A percentile compares a stretch with the other conserved stretches of the same genome.
Conservation (phyloP, 345 rosid genomes). For the Arabidopsis suecica region DNA sequence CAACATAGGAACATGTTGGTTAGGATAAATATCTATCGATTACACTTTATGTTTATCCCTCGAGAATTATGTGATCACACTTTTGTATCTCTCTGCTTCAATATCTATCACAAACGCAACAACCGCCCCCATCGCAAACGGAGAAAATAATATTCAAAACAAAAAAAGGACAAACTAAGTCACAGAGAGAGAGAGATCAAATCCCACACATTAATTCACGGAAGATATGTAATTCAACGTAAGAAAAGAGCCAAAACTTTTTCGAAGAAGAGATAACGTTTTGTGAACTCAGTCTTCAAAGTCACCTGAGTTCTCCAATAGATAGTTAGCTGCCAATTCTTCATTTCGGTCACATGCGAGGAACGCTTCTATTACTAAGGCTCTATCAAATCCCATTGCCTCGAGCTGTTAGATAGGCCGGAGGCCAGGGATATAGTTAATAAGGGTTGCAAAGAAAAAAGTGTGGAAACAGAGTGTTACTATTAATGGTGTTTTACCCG, state of each 20-base stretch:
- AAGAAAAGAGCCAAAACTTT: conserved; percentile 36
- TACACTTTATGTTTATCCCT: conserved; percentile 31
- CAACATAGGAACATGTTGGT: conserved; percentile 15
- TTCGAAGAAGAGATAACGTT: background rate
- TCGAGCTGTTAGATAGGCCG: conserved; percentile 61
- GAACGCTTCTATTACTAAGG: conserved; percentile 95
- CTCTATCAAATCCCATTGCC: conserved; percentile 98
- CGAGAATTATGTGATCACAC: conserved; percentile 39
- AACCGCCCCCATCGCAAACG: conserved; percentile 13
- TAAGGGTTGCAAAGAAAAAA: background rate
- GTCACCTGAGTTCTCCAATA: conserved; percentile 93
- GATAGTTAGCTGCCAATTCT: conserved; percentile 97
- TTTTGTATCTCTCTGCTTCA: conserved; percentile 21
- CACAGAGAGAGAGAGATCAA: conserved; percentile 9
- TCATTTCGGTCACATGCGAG: conserved; percentile 98
- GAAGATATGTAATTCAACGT: conserved; percentile 9
- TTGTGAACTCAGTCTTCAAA: conserved; percentile 70
- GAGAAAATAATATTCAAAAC: background rate
- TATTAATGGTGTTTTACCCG: conserved; percentile 53
- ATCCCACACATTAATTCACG: conserved; percentile 21
- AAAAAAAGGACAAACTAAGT: background rate
- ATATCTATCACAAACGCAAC: conserved; percentile 29
- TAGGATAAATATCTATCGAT: conserved; percentile 35
- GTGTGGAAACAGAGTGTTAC: conserved; percentile 10
- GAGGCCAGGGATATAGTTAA: background rate